A percentile compares a stretch with the other conserved stretches of the same genome.
phyloP scores from a whole-genome alignment of 2,329 filamentous ascomycete species.

The Fusarium denticulatum region DNA sequence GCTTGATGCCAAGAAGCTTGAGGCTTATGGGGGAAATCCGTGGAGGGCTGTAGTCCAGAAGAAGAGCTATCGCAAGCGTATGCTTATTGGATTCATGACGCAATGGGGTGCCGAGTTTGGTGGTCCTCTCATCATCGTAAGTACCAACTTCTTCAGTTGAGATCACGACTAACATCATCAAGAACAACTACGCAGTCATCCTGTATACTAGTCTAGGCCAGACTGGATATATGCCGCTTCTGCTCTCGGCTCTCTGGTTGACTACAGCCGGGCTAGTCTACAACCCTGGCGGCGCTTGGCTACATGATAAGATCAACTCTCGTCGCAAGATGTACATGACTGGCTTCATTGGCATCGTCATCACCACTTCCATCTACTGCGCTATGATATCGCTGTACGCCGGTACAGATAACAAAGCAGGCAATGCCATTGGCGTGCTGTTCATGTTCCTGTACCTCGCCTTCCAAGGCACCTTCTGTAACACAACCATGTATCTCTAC shows the following conservation, averaged over 20 bases:
- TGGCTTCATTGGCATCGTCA: constrained; percentile 53
- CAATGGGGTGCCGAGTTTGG: constrained; percentile 64
- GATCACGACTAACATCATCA: accelerated
- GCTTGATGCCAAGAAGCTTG: constrained; percentile 54
- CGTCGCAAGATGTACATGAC: constrained; percentile 57
- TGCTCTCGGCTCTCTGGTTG: constrained; percentile 53
- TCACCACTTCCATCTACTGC: constrained; percentile 49
- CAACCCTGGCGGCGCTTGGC: constrained; percentile 59
- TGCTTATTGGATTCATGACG: constrained; percentile 62
- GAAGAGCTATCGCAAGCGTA: constrained; percentile 59
- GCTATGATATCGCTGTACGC: constrained; percentile 50
- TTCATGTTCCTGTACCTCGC: constrained; percentile 60
- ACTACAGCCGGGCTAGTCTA: constrained; percentile 60
- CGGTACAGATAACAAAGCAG: constrained; percentile 51
- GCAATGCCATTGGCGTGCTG: constrained; percentile 53
- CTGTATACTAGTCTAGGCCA: constrained; percentile 53
- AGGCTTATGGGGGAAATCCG: constrained; percentile 50
- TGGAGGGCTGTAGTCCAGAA: constrained; percentile 59
- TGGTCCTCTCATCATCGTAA: constrained; percentile 61
- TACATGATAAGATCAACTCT: constrained; percentile 58
- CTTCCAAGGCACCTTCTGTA: constrained; percentile 57
- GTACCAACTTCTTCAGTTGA: not conserved
- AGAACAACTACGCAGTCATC: constrained; percentile 56
- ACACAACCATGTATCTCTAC: constrained; percentile 54
- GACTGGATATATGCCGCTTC: constrained; percentile 52